Base-by-base conservation (phyloP, 139 green algal species). In the Tetradesmus obliquus region DNA sequence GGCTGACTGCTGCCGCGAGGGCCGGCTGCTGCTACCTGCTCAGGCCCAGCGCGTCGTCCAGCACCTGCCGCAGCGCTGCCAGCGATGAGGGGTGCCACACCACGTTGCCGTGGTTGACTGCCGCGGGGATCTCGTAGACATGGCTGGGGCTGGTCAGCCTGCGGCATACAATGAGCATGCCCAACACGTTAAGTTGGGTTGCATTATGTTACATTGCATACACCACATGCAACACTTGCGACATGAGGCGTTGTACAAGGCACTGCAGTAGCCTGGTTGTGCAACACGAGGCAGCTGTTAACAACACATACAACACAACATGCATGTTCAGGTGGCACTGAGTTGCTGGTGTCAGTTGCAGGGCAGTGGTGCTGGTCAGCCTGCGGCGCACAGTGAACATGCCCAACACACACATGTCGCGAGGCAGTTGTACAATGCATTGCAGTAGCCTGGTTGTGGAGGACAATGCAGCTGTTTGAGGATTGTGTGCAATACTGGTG, bases 101-200 rank as follows among this genome's bases (percentile, higher is more conserved):
- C 45, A 89, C 84, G 10, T 62, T 82, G 24, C 60, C 84, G 22
- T 89, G 84, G 5, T 32, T 51, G 0, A 89, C 84, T 6, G 58
- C 62, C 51, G 84, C 5, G 3, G 58, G 58, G 12, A 89, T 32
- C 45, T 89, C 84, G 20, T 20, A 51, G 0, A 89, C 79, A 5
- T 60, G 13, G 57, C 32, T 81, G 62, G 58, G 79, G 62, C 79
- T 66, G 32, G 84, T 89, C 20, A 89, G 45, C 84, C 84, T 89
- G 84, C 60, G 66, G 60, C 5, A 32, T 45, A 55, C 17, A 87
- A 55, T 57, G 17, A 22, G 79, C n/a, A 57, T 10, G 5, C 10
- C 5, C 4, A 51, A 7, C n/a, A 55, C 17, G 79, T 8, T 55
- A 22, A 7, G n/a, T 15, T 57, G 17, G 79, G n/a, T 10, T 22